Evolutionary conservation across 1,284 basidiomycete species (phyloP).

Genomic region (Microbotryomycetes sp.): DNA sequence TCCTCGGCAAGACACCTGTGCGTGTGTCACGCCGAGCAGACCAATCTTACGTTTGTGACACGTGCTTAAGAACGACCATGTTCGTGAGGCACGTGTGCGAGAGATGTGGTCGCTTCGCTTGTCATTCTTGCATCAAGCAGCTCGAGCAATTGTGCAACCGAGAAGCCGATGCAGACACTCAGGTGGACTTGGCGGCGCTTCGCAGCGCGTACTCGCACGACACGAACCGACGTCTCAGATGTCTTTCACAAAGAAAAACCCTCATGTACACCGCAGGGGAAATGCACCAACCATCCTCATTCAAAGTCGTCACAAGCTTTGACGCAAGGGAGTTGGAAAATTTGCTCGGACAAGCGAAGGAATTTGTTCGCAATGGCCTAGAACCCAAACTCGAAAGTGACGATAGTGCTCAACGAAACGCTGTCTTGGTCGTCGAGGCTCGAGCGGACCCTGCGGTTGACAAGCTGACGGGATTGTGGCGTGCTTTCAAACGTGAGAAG

Average conservation of each 20-base stretch:
- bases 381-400: neutral
- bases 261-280: neutral
- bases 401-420: neutral
- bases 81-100: neutral
- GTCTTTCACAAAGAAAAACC: neutral
- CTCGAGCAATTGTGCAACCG: neutral
- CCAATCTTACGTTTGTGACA: constrained; percentile 17
- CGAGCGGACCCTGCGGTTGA: neutral
- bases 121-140: neutral
- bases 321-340: neutral
- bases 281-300: neutral
- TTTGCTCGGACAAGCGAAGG: neutral
- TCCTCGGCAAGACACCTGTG: neutral
- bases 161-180: neutral
- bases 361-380: neutral
- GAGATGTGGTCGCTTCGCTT: neutral
- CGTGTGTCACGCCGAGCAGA: neutral
- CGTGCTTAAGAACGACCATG: constrained; percentile 14
- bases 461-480: neutral
- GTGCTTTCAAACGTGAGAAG: neutral
- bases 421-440: neutral
- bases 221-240: neutral
- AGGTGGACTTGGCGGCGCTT: neutral
- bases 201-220: neutral
- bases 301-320: neutral